Evolutionary conservation across 257 asterid species (phyloP).

Genomic region (Plectranthus barbatus): DNA sequence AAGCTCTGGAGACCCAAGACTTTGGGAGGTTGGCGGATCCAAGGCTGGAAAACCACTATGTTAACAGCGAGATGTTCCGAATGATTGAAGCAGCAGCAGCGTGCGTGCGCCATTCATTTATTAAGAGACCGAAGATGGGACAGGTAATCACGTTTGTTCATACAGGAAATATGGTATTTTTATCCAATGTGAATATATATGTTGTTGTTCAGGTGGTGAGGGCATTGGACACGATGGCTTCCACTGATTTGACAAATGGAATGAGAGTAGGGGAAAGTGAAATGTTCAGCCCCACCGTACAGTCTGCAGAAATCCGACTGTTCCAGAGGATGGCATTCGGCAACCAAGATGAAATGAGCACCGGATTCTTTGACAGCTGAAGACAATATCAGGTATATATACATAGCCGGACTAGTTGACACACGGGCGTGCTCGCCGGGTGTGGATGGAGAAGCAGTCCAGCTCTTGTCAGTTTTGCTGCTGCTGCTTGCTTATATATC

Average conservation of each 20-base stretch:
- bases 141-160: slow-evolving; percentile 22
- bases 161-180: not conserved
- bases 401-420: too few relatives aligned
- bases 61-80: slow-evolving; percentile 32
- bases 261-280: slow-evolving; percentile 88
- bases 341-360: slow-evolving; percentile 42
- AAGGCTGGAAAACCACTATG: slow-evolving; percentile 25
- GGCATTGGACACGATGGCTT: slow-evolving; percentile 56
- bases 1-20: slow-evolving; percentile 30
- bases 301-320: slow-evolving; percentile 66
- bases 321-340: slow-evolving; percentile 81
- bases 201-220: slow-evolving; percentile 50
- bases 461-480: too few relatives aligned
- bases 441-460: too few relatives aligned
- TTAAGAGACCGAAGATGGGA: slow-evolving; percentile 51
- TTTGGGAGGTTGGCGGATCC: slow-evolving; percentile 36
- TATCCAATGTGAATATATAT: not conserved
- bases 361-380: slow-evolving; percentile 42
- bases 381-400: not conserved
- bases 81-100: slow-evolving; percentile 56
- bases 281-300: slow-evolving; percentile 39
- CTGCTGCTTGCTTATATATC: too few relatives aligned
- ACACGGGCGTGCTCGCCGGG: too few relatives aligned
- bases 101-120: slow-evolving; percentile 40
- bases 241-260: slow-evolving; percentile 62